A percentile compares a stretch with the other conserved stretches of the same genome.
Conservation (phyloP, 495 filamentous ascomycete species). For the Xylaria sp. region DNA sequence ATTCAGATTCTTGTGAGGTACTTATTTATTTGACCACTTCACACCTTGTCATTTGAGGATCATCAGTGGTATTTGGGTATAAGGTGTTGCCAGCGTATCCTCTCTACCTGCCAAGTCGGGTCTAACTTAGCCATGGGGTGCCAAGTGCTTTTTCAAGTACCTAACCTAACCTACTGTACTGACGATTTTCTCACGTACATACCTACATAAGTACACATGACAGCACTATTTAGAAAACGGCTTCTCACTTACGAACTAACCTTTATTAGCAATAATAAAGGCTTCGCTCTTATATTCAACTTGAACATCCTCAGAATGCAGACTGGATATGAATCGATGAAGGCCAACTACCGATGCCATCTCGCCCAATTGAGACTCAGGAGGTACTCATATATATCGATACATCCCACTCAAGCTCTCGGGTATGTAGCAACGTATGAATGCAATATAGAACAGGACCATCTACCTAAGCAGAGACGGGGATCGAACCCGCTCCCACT, state of each 20-base stretch:
- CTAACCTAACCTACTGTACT: no score
- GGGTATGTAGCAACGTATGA: not conserved
- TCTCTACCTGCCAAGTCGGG: no score
- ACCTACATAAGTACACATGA: not conserved
- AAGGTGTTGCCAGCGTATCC: no score
- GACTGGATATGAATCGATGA: not conserved
- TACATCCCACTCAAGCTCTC: not conserved
- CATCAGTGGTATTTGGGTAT: no score
- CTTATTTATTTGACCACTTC: no score
- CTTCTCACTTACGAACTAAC: not conserved
- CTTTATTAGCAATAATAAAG: not conserved
- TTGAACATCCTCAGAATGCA: not conserved
- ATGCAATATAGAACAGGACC: not conserved
- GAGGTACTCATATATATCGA: not conserved
- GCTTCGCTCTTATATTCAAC: not conserved
- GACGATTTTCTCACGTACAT: not conserved
- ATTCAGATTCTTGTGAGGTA: not conserved
- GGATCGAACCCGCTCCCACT: not conserved
- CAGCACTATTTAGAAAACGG: not conserved
- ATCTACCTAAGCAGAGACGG: not conserved
- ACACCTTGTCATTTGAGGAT: no score
- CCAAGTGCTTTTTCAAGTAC: not conserved
- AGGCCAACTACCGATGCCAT: not conserved
- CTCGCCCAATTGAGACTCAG: not conserved
- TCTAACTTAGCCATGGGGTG: not conserved